Percentiles rank a stretch among this genome's conserved stretches.
These are phyloP conservation scores for Kandelia obovata DNA, from an alignment of 345 rosid genomes.

Conservation along the genomic window DNA sequence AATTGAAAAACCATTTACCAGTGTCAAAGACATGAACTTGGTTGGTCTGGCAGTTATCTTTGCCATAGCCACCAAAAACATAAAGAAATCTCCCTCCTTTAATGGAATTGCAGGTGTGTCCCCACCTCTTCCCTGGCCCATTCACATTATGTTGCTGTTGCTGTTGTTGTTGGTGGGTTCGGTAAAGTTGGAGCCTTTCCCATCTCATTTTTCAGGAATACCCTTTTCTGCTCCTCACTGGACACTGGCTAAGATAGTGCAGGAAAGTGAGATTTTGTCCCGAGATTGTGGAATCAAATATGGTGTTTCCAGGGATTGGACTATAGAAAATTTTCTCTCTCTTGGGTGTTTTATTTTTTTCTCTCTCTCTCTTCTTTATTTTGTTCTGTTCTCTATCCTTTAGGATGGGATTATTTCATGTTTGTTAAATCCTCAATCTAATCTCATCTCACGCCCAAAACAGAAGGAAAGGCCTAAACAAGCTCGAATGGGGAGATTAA, in stretches of 20 bases:
- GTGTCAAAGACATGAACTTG: conserved; percentile 91
- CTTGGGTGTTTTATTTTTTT: no score
- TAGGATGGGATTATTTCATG: no score
- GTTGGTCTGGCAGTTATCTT: conserved; percentile 93
- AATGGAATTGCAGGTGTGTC: conserved; percentile 91
- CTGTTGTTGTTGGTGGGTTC: no score
- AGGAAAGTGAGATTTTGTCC: conserved; percentile 24
- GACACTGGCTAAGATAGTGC: conserved; percentile 21
- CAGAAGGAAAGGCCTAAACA: no score
- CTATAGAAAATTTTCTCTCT: no score
- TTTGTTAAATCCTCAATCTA: no score
- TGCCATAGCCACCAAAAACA: conserved; percentile 90
- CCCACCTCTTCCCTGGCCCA: conserved; percentile 97
- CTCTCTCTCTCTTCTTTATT: no score
- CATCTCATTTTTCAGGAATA: conserved; percentile 60
- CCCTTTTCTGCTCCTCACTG: conserved; percentile 3
- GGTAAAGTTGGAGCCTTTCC: conserved; percentile 52
- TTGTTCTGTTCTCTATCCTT: no score
- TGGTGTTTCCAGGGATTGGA: no score
- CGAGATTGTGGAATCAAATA: no score
- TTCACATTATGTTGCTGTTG: conserved; percentile 21
- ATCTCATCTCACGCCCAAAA: no score
- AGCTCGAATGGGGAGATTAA: no score
- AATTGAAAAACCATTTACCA: conserved; percentile 41
- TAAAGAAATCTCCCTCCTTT: conserved; percentile 86